These are phyloP conservation scores for Picochlorum costavermella DNA, from an alignment of 139 green algal species.

Conservation along the genomic window DNA sequence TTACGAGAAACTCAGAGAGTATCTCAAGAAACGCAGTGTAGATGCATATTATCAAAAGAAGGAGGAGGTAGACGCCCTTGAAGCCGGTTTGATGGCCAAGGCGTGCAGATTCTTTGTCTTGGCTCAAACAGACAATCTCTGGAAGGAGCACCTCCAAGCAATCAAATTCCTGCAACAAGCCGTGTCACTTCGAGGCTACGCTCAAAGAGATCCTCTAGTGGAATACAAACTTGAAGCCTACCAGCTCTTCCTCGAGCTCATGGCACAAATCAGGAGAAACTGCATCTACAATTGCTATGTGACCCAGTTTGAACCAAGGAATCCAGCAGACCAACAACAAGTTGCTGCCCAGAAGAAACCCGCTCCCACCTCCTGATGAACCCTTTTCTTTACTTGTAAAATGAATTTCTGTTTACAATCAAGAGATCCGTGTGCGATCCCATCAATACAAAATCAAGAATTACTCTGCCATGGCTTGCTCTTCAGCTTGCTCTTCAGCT, in stretches of 20 bases:
- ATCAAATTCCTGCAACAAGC: conserved; percentile 98
- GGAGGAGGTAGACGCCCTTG: conserved; percentile 58
- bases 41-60: conserved; percentile 74
- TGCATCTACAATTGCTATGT: conserved; percentile 95
- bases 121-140: conserved; percentile 89
- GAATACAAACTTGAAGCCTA: conserved; percentile 99
- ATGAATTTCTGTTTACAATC: too few species aligned
- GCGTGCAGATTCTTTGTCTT: conserved; percentile 93
- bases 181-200: conserved; percentile 82
- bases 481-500: conserved; percentile 5
- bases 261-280: conserved; percentile 85
- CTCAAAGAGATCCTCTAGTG: conserved; percentile 86
- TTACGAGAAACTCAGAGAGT: conserved; percentile 62
- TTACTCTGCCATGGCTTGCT: neutral
- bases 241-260: conserved; percentile 80
- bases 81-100: conserved; percentile 69
- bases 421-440: too few species aligned
- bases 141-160: conserved; percentile 95
- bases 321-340: neutral
- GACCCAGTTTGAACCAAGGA: conserved; percentile 3
- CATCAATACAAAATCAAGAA: neutral
- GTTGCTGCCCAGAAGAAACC: neutral
- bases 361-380: conserved; percentile 6
- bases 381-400: neutral
- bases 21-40: conserved; percentile 48